Evolutionary conservation across 2,329 filamentous ascomycete genomes (phyloP).

Genomic region (Exserohilum turcica): DNA sequence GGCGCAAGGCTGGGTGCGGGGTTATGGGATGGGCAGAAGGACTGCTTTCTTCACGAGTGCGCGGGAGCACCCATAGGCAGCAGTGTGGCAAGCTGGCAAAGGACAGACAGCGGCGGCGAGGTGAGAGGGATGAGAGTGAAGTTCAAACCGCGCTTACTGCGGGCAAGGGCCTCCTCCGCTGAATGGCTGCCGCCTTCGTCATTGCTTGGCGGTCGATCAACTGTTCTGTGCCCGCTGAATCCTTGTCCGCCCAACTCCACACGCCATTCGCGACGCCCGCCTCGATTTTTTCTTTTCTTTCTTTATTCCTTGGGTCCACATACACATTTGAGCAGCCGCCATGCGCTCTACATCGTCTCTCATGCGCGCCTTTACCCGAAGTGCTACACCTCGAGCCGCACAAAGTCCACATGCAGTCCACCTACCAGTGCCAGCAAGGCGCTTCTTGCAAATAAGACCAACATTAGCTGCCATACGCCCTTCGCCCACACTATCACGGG

Average conservation of each 20-base stretch:
- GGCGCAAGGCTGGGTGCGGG: not conserved
- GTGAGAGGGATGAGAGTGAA: constrained; percentile 1
- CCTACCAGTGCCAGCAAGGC: constrained; percentile 34
- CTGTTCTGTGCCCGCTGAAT: constrained; percentile 11
- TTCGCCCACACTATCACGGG: constrained; percentile 14
- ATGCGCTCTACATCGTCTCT: constrained; percentile 36
- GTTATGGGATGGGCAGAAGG: not conserved
- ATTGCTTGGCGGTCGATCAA: constrained; percentile 20
- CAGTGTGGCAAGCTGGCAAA: not conserved
- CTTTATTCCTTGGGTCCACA: not conserved
- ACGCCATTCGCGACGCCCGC: not conserved
- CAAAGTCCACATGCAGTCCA: constrained; percentile 20
- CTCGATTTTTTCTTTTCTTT: not conserved
- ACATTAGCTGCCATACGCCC: constrained; percentile 29
- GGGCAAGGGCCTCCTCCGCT: constrained; percentile 10
- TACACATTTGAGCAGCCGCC: not conserved
- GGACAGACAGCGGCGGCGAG: not conserved
- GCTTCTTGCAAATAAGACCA: constrained; percentile 38
- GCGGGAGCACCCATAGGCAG: not conserved
- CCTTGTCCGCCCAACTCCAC: not conserved
- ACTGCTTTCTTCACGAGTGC: not conserved
- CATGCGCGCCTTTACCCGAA: constrained; percentile 30
- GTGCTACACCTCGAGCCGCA: constrained; percentile 20
- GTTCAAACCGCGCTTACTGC: constrained; percentile 3
- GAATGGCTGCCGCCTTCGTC: constrained; percentile 15